Evolutionary conservation across 495 filamentous ascomycete species (phyloP), one percentile per base, ranked within the genome.

Genomic region (Peziza echinospora): DNA sequence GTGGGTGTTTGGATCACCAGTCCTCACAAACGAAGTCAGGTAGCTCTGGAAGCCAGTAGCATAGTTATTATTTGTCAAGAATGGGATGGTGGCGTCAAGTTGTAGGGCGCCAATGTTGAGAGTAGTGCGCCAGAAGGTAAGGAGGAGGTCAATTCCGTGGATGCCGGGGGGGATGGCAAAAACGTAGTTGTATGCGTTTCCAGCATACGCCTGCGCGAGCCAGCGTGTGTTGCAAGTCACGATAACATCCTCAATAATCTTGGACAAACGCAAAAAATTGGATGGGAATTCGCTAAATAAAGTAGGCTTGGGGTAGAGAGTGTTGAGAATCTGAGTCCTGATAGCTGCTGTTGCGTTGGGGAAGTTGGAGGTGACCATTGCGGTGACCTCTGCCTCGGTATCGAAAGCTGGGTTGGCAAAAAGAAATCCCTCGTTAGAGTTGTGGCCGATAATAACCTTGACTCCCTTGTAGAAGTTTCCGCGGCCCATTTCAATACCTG

Each of bases 401-500:
- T 50, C 26, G n/a, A 45, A 47, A 8, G 44, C 47, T 2, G 54
- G 54, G 21, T 59, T 44, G 0, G 51, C 45, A 42, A 57, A 59
- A 11, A 59, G 26, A 24, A 51, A 21, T 1, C 54, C 54, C 22
- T 54, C 51, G 16, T 57, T 50, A 21, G 34, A 45, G 23, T 46
- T 54, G 47, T 54, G 51, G 3, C 54, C 51, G 26, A 54, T 45
- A 3, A 57, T 28, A 8, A 54, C 47, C 5, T 44, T 5, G 5
- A 54, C 49, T 26, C 50, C 46, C 16, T 63, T 61, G 54, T 60
- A 65, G 47, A 60, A 65, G 28, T 66, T 67, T n/a, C 65, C 70
- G 22, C 54, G 55, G 8, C 53, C 56, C 8, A 65, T 51, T 49
- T 72, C 67, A 1, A 70, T 51, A 8, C 60, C 51, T 2, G 66